Evolutionary conservation across 768 basidiomycete genomes (phyloP).

Genomic region (Nevesoporus exiguus): DNA sequence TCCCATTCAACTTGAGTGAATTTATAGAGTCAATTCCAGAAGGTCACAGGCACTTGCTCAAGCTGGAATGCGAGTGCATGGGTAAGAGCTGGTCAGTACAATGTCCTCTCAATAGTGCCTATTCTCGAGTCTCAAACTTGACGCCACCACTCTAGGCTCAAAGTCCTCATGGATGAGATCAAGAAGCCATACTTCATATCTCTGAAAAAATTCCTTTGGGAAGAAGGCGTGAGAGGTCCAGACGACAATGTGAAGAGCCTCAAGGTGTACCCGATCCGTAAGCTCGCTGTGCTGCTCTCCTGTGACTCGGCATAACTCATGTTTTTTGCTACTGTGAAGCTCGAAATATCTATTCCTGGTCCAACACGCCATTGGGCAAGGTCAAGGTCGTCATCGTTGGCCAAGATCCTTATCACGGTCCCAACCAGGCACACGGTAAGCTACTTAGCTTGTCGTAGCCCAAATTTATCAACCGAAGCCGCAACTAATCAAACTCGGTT

Average conservation of each 20-base stretch:
- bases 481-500: slow-evolving; percentile 5
- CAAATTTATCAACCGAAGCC: slow-evolving; percentile 1
- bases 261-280: slow-evolving; percentile 79
- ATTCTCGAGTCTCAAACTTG: not conserved
- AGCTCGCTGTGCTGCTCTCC: slow-evolving; percentile 29
- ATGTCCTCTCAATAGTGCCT: not conserved
- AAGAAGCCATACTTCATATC: slow-evolving; percentile 73
- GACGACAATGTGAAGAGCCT: slow-evolving; percentile 43
- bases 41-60: slow-evolving; percentile 54
- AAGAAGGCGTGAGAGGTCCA: slow-evolving; percentile 55
- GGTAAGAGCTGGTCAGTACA: slow-evolving; percentile 60
- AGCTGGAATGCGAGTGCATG: slow-evolving; percentile 70
- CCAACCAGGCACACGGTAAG: slow-evolving; percentile 82
- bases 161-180: slow-evolving; percentile 70
- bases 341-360: slow-evolving; percentile 88
- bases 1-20: slow-evolving; percentile 61
- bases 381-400: slow-evolving; percentile 68
- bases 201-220: slow-evolving; percentile 67
- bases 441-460: slow-evolving; percentile 3
- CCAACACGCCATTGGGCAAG: slow-evolving; percentile 78
- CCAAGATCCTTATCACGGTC: slow-evolving; percentile 74
- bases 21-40: slow-evolving; percentile 54
- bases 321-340: slow-evolving; percentile 42
- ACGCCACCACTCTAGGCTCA: slow-evolving; percentile 50
- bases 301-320: slow-evolving; percentile 3